Evolutionary conservation across 306 rosid genomes (phyloP), one percentile per base, ranked within the genome.

Genomic region (Inga laurina): DNA sequence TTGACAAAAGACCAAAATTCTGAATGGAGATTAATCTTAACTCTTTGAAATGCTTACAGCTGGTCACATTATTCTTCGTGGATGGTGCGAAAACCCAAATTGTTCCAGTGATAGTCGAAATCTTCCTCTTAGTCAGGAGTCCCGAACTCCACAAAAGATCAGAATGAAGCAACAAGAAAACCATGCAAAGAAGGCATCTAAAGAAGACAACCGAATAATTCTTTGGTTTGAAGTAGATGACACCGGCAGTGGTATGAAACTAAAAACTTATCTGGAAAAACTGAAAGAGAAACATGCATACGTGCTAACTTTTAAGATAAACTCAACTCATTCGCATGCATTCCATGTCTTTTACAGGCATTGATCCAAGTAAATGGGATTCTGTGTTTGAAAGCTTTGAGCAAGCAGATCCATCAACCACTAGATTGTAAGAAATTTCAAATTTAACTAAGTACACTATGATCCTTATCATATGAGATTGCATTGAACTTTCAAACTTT

Each of bases 391-490:
- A 97, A 88, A 97, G 99, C 91, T 97, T 97, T 81, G 99, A 97
- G 90, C 99, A 97, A 87, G 99, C 97, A 41, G 99, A 97, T 89
- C 99, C 98, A 84, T 92, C 99, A 48, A 97, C 99, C 48, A 97
- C 98, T 56, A 81, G 99, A 87, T 88, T 97, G 99, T 97, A 78
- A 90, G 97, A 82, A 82, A 76, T 71, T 85, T 30, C 76, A 39
- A 69, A 68, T 78, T 41, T 73, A 51, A 45, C 39, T 32, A 57
- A 52, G 16, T 34, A 76, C 46, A 43, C 46, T 54, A 59, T 79
- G 82, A 59, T 44, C 72, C 69, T 34, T 43, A 79, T 43, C 52
- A 32, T 11, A 64, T 73, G 49, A 21, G 59, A 82, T 79, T 75
- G 54, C 43, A 37, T 81, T 64, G 70, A 80, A 46, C 32, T 61